Conservation (phyloP, 495 filamentous ascomycete genomes). For the Penicillium argentinense region DNA sequence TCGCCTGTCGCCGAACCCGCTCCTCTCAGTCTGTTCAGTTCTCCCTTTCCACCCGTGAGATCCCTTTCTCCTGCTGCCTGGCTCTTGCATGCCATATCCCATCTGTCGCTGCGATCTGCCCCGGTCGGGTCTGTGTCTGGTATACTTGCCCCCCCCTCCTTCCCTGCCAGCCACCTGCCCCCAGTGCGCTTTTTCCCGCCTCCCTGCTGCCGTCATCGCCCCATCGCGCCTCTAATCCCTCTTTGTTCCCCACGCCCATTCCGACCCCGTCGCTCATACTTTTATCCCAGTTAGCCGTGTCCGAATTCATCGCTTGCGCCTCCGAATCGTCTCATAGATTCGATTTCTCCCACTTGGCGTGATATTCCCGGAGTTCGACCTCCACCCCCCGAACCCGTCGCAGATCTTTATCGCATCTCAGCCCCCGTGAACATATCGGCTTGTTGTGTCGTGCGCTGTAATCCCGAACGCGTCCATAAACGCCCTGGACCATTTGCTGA, state of each 20-base stretch:
- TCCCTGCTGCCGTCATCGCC: slow-evolving; percentile 38
- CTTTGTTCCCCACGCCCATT: slow-evolving; percentile 7
- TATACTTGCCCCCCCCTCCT: slow-evolving; percentile 4
- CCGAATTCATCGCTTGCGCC: slow-evolving; percentile 13
- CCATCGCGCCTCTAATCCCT: slow-evolving; percentile 26
- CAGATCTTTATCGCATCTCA: slow-evolving; percentile 17
- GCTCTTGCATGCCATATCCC: slow-evolving; percentile 14
- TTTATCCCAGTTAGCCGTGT: slow-evolving; percentile 6
- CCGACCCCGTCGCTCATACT: slow-evolving; percentile 8
- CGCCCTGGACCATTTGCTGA: slow-evolving; percentile 1
- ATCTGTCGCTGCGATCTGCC: slow-evolving; percentile 14
- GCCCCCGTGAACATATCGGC: slow-evolving; percentile 5
- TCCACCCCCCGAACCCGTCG: slow-evolving; percentile 5
- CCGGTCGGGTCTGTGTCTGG: background rate
- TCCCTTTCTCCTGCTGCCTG: slow-evolving; percentile 20
- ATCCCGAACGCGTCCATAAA: slow-evolving; percentile 10
- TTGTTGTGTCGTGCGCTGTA: slow-evolving; percentile 3
- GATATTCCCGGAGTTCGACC: slow-evolving; percentile 10
- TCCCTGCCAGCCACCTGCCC: slow-evolving; percentile 18
- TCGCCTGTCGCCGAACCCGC: slow-evolving; percentile 27
- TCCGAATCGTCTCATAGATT: slow-evolving; percentile 56
- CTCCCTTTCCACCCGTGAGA: slow-evolving; percentile 33
- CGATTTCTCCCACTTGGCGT: slow-evolving; percentile 60
- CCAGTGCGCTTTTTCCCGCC: slow-evolving; percentile 31
- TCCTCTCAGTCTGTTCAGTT: slow-evolving; percentile 29